Base-by-base conservation (phyloP, 2,329 filamentous ascomycete genomes). In the Seiridium cupressi region DNA sequence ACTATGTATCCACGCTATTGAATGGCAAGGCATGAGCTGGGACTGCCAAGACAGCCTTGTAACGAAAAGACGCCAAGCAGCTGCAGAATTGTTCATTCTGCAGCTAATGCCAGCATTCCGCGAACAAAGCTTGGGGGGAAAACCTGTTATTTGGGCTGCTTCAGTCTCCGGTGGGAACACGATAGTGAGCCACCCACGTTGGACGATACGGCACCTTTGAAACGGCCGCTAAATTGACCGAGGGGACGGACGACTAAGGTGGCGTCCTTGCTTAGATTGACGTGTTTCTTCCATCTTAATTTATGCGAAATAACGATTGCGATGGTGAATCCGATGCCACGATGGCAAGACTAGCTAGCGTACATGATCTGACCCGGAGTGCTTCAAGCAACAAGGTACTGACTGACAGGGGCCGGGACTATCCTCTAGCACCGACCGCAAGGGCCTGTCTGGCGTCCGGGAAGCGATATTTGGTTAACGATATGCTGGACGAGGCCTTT, bases 131-230 rank as follows among this genome's bases (percentile, higher is more conserved):
- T n/a, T 31, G 10, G 32, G 18, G 18, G 49, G 34, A 47, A 57
- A 57, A 57, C 54, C 54, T 26, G 54, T 57, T 57, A 31, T 57
- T 47, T 48, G 42, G 42, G 54, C 31, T 11, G 26, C 32, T 57
- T n/a, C 11, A 48, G 46, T 7, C 40, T 35, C 7, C 31, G 49
- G 49, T 36, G 32, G 32, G n/a, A 35, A n/a, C 13, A 35, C 18
- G 49, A 42, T 48, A 48, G 46, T 48, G 46, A 49, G 46, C 32
- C 13, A 48, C n/a, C 6, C 46, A 38, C 49, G 49, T 53, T 35
- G 36, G 38, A 26, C 31, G 49, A 13, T 35, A 38, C 47, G 26
- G 8, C 46, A 32, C 49, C 10, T 53, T 53, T 38, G 49, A 40
- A 42, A 42, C 38, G 38, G 38, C 38, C 38, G 38, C 38, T 42